Evolutionary conservation across 2,329 filamentous ascomycete species (phyloP).

Genomic region (Helminthosporium solani): DNA sequence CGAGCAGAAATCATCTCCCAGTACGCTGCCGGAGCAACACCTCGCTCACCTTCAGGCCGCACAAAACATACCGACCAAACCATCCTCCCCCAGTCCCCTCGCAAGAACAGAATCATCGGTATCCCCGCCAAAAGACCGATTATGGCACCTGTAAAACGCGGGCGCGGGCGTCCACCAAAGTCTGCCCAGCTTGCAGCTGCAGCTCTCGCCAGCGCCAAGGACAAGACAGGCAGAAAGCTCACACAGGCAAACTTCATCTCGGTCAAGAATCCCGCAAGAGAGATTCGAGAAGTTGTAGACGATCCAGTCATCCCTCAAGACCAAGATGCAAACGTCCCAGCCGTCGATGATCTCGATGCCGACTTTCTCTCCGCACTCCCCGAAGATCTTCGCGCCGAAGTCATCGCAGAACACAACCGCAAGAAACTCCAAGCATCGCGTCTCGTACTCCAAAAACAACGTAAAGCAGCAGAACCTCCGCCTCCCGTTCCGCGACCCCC

Average conservation of each 20-base stretch:
- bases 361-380: slow-evolving; percentile 82
- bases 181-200: slow-evolving; percentile 47
- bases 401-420: slow-evolving; percentile 69
- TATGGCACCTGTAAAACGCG: slow-evolving; percentile 63
- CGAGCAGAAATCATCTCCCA: slow-evolving; percentile 78
- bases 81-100: slow-evolving; percentile 44
- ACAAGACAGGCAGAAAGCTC: slow-evolving; percentile 45
- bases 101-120: slow-evolving; percentile 57
- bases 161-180: slow-evolving; percentile 52
- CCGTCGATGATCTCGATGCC: slow-evolving; percentile 39
- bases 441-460: slow-evolving; percentile 27
- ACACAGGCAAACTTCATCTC: slow-evolving; percentile 73
- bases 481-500: slow-evolving; percentile 35
- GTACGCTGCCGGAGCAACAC: slow-evolving; percentile 51
- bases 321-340: slow-evolving; percentile 16
- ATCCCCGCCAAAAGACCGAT: slow-evolving; percentile 53
- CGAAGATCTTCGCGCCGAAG: slow-evolving; percentile 64
- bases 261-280: slow-evolving; percentile 29
- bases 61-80: slow-evolving; percentile 40
- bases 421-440: slow-evolving; percentile 27
- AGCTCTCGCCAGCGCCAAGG: slow-evolving; percentile 50
- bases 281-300: slow-evolving; percentile 17
- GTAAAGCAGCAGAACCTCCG: slow-evolving; percentile 25
- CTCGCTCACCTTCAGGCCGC: slow-evolving; percentile 29
- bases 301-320: slow-evolving; percentile 27